Conservation (phyloP, 2,329 filamentous ascomycete species). For the Pyrenochaeta sp. region DNA sequence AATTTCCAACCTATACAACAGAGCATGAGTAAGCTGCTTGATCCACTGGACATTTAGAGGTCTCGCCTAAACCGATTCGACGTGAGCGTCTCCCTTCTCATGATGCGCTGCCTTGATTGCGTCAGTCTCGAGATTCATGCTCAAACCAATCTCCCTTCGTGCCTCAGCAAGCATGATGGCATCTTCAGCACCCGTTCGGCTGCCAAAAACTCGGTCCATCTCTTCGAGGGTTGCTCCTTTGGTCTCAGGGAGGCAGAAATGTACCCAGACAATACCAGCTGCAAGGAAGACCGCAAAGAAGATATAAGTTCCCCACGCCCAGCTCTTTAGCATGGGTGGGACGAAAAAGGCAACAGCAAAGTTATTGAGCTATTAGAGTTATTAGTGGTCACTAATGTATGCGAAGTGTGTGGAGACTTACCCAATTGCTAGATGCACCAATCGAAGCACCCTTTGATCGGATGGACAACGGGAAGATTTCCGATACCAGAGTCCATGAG, state of each 20-base stretch:
- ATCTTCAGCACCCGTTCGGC: conserved; percentile 35
- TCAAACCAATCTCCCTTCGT: conserved; percentile 31
- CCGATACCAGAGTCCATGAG: conserved; percentile 36
- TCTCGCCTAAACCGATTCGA: conserved; percentile 22
- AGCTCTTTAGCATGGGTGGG: conserved; percentile 42
- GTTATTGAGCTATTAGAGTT: conserved; percentile 45
- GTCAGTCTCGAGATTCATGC: conserved; percentile 28
- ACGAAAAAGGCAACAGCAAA: conserved; percentile 48
- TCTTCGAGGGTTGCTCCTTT: conserved; percentile 38
- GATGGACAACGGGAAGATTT: conserved; percentile 47
- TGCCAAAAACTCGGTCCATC: conserved; percentile 39
- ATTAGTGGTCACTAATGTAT: neutral
- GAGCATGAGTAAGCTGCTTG: too few relatives aligned
- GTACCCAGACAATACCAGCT: conserved; percentile 25
- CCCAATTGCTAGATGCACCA: conserved; percentile 48
- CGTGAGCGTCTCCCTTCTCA: conserved; percentile 23
- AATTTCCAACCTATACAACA: too few relatives aligned
- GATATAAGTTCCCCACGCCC: conserved; percentile 48
- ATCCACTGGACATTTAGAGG: neutral
- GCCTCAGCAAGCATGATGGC: conserved; percentile 35
- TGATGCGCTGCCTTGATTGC: conserved; percentile 30
- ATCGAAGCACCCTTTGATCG: conserved; percentile 49
- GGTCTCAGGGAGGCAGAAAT: conserved; percentile 37
- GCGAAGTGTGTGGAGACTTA: conserved; percentile 15
- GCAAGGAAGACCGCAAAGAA: conserved; percentile 47